These are phyloP conservation scores for Diplogelasinospora grovesii DNA, from an alignment of 495 filamentous ascomycete species.

Conservation along the genomic window DNA sequence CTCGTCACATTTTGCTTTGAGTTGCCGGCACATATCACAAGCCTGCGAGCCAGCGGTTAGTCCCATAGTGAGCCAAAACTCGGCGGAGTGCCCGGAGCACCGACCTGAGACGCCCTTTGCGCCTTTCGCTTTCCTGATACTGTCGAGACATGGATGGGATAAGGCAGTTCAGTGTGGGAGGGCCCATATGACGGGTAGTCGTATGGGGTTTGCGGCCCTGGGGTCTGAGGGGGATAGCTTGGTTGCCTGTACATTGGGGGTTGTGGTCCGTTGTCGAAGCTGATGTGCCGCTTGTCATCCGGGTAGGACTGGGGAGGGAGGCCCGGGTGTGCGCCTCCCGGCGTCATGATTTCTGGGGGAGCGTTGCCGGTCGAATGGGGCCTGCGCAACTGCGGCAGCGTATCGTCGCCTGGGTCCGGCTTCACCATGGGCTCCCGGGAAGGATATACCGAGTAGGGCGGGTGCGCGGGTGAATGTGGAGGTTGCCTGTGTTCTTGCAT, in stretches of 20 bases:
- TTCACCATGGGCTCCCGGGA: conserved; percentile 43
- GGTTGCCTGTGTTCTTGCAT: conserved; percentile 46
- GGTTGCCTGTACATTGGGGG: conserved; percentile 37
- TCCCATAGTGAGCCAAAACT: background rate
- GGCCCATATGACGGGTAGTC: conserved; percentile 29
- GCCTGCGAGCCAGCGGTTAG: conserved; percentile 42
- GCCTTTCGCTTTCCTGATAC: conserved; percentile 42
- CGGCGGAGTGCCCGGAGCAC: conserved; percentile 7
- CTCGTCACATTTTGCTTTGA: conserved; percentile 71
- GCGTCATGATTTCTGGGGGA: conserved; percentile 30
- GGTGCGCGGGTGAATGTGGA: conserved; percentile 41
- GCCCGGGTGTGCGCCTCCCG: conserved; percentile 27
- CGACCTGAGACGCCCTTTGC: conserved; percentile 45
- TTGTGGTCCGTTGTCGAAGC: conserved; percentile 36
- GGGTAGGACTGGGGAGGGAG: conserved; percentile 26
- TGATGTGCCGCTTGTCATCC: conserved; percentile 42
- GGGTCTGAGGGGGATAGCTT: conserved; percentile 40
- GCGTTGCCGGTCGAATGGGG: conserved; percentile 38
- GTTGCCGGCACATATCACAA: conserved; percentile 59
- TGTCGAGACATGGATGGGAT: conserved; percentile 29
- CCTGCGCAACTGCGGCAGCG: conserved; percentile 37
- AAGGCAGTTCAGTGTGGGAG: conserved; percentile 21
- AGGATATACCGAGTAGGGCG: conserved; percentile 31
- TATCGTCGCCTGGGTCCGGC: conserved; percentile 40
- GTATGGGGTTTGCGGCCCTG: conserved; percentile 39